Conservation (phyloP, 371 early-diverging fungal species). For the Apophysomyces trapeziformis region DNA sequence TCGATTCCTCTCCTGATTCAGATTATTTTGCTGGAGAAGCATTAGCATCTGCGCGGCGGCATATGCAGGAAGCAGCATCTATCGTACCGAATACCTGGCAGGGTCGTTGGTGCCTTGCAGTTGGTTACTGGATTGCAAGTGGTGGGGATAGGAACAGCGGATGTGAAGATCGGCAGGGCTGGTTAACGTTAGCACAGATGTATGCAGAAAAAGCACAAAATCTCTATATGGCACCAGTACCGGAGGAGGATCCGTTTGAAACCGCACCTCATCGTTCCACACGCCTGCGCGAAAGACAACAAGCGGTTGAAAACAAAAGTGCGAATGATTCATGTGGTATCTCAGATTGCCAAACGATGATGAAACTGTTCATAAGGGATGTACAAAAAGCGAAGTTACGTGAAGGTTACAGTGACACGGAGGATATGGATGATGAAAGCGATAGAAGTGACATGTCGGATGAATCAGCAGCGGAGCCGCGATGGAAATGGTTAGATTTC, state of each 20-base stretch:
- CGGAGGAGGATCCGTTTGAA: not conserved
- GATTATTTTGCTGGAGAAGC: slow-evolving; percentile 23
- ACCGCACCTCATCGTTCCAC: not conserved
- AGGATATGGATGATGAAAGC: not conserved
- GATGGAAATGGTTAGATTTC: slow-evolving; percentile 25
- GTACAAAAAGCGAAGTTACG: slow-evolving; percentile 4
- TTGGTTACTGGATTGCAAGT: slow-evolving; percentile 31
- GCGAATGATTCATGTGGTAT: not conserved
- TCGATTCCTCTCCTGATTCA: not conserved
- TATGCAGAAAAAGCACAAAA: slow-evolving; percentile 10
- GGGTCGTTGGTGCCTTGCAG: slow-evolving; percentile 31
- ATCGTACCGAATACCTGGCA: slow-evolving; percentile 20
- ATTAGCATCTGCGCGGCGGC: slow-evolving; percentile 16
- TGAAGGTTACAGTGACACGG: slow-evolving; percentile 13
- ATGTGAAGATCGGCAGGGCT: slow-evolving; percentile 23
- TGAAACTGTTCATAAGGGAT: slow-evolving; percentile 9
- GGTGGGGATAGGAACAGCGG: slow-evolving; percentile 19
- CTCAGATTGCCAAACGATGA: not conserved
- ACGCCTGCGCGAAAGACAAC: not conserved
- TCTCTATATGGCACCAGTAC: not conserved
- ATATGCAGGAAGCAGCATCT: slow-evolving; percentile 21
- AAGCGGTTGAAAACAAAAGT: not conserved
- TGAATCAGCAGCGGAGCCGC: not conserved
- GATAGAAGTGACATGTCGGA: slow-evolving; percentile 1
- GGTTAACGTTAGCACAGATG: slow-evolving; percentile 15